Conservation (phyloP, 169 alveolate genomes). For the Miamiensis avidus region DNA sequence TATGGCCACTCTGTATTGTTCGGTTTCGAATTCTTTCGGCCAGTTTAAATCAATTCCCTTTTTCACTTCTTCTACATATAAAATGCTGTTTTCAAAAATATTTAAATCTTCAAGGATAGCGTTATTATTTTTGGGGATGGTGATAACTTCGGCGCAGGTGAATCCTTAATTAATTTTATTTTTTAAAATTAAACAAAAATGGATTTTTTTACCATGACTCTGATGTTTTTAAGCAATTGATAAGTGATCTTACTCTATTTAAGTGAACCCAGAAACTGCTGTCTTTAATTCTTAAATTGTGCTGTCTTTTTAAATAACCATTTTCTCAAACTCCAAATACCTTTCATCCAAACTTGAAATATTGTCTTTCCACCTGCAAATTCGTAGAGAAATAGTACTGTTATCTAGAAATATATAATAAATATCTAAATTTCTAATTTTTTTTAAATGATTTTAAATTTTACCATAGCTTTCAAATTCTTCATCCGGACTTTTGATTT, state of each 20-base stretch:
- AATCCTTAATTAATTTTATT: too few relatives aligned
- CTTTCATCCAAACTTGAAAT: neutral
- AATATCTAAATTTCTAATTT: slow-evolving; percentile 38
- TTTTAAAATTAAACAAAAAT: too few relatives aligned
- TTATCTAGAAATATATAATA: slow-evolving; percentile 37
- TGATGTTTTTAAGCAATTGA: neutral
- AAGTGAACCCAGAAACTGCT: neutral
- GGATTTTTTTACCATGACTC: neutral
- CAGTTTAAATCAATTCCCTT: slow-evolving; percentile 27
- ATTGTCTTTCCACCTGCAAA: neutral
- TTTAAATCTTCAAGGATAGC: neutral
- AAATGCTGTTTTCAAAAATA: slow-evolving; percentile 5
- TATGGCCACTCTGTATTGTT: slow-evolving; percentile 42
- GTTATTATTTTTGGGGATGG: neutral
- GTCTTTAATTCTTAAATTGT: slow-evolving; percentile 21
- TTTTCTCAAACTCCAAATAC: neutral
- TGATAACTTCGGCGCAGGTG: neutral
- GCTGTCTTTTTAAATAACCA: slow-evolving; percentile 8
- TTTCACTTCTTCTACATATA: slow-evolving; percentile 10
- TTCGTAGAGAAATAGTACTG: neutral
- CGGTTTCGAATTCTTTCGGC: slow-evolving; percentile 54
- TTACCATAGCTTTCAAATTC: slow-evolving; percentile 51
- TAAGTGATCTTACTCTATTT: neutral
- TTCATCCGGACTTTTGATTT: slow-evolving; percentile 29
- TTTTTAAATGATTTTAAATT: neutral